Conservation (phyloP, 2,329 filamentous ascomycete species). For the Monilinia fructigena region DNA sequence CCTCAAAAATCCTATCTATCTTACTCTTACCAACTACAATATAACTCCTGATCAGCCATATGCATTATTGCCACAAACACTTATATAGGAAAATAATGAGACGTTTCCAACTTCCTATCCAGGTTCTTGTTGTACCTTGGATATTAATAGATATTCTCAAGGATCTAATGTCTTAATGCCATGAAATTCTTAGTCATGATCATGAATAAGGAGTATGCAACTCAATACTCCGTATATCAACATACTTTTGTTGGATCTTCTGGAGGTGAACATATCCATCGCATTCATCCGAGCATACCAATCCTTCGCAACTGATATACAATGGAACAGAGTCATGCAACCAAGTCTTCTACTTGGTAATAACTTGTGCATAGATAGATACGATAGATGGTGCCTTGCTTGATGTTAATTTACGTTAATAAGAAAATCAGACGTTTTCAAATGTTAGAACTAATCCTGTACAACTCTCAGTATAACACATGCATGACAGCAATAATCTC, state of each 20-base stretch:
- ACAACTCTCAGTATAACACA: too few species aligned
- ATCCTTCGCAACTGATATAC: too few species aligned
- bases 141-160: constrained; percentile 12
- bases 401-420: neutral
- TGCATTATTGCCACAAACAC: constrained; percentile 3
- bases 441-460: too few species aligned
- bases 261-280: neutral
- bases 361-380: too few species aligned
- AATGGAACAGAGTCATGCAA: too few species aligned
- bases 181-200: too few species aligned
- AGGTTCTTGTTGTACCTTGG: too few species aligned
- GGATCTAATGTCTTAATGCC: neutral
- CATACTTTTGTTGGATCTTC: neutral
- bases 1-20: constrained; percentile 2
- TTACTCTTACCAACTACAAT: neutral
- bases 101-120: too few species aligned
- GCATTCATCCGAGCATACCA: too few species aligned
- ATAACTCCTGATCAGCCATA: neutral
- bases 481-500: neutral
- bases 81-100: neutral
- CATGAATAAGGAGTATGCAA: neutral
- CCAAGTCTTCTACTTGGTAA: too few species aligned
- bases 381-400: neutral
- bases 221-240: constrained; percentile 1
- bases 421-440: neutral